Evolutionary conservation across 2,329 filamentous ascomycete species (phyloP).

Genomic region (Sarocladium brachiariae): DNA sequence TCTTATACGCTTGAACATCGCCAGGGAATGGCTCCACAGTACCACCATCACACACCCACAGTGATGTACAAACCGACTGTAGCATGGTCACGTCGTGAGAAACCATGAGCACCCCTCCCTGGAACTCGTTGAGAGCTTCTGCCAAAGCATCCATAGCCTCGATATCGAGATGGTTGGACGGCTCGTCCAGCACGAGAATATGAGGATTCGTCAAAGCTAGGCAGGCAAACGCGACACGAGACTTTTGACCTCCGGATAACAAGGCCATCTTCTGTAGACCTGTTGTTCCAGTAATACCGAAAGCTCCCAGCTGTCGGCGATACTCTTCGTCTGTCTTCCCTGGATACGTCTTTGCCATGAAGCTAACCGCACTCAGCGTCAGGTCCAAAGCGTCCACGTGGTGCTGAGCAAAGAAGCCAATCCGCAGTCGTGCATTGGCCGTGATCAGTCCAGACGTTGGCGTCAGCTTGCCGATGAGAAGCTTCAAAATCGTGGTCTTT

Average conservation of each 20-base stretch:
- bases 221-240: conserved; percentile 96
- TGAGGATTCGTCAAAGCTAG: conserved; percentile 89
- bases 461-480: conserved; percentile 82
- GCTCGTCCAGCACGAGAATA: conserved; percentile 95
- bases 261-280: conserved; percentile 93
- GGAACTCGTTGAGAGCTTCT: conserved; percentile 74
- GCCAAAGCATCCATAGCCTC: conserved; percentile 97
- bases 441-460: conserved; percentile 77
- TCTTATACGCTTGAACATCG: conserved; percentile 96
- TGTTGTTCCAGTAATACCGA: conserved; percentile 86
- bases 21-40: conserved; percentile 95
- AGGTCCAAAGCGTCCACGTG: conserved; percentile 95
- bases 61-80: conserved; percentile 85
- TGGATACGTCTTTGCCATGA: conserved; percentile 90
- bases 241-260: conserved; percentile 95
- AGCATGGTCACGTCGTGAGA: conserved; percentile 99
- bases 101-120: conserved; percentile 96
- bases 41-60: conserved; percentile 95
- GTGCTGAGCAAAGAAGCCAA: conserved; percentile 98
- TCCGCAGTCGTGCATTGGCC: conserved; percentile 76
- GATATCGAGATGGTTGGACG: conserved; percentile 97
- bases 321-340: conserved; percentile 95
- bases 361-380: conserved; percentile 80
- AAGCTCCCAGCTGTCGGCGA: conserved; percentile 85
- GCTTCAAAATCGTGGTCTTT: conserved; percentile 96